Percentiles rank a stretch among this genome's conserved stretches.
phyloP scores from a whole-genome alignment of 768 basidiomycete genomes.

The Crepidotus variabilis region DNA sequence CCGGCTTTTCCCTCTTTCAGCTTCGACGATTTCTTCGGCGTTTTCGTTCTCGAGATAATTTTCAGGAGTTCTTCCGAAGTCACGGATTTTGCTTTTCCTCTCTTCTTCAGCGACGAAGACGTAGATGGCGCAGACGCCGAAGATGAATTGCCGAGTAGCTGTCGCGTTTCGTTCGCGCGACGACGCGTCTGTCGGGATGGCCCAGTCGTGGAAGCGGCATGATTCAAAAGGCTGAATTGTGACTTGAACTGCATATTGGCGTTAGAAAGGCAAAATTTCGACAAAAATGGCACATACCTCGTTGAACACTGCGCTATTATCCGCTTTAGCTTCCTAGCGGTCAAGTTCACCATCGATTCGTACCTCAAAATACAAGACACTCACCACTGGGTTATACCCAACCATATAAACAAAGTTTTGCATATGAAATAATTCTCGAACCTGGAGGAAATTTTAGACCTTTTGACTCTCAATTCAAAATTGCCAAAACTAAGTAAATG shows the following conservation, averaged over 20 bases:
- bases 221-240: conserved; percentile 57
- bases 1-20: conserved; percentile 16
- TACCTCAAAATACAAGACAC: conserved; percentile 15
- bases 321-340: conserved; percentile 63
- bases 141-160: conserved; percentile 31
- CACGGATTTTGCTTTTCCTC: conserved; percentile 19
- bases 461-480: conserved; percentile 2
- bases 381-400: conserved; percentile 70
- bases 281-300: conserved; percentile 41
- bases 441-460: conserved; percentile 30
- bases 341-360: conserved; percentile 6
- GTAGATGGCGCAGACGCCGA: conserved; percentile 22
- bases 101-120: conserved; percentile 16
- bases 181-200: conserved; percentile 60
- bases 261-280: conserved; percentile 4
- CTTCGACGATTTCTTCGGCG: conserved; percentile 7
- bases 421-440: conserved; percentile 88
- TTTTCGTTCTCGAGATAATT: conserved; percentile 18
- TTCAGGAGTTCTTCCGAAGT: conserved; percentile 27
- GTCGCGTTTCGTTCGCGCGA: conserved; percentile 51
- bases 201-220: conserved; percentile 36
- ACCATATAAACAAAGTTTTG: conserved; percentile 76
- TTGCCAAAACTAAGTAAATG: conserved; percentile 5
- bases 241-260: conserved; percentile 48
- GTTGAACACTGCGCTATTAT: conserved; percentile 68